These are phyloP conservation scores for Rhodotorula sp. DNA, from an alignment of 1,284 basidiomycete genomes.

Conservation along the genomic window DNA sequence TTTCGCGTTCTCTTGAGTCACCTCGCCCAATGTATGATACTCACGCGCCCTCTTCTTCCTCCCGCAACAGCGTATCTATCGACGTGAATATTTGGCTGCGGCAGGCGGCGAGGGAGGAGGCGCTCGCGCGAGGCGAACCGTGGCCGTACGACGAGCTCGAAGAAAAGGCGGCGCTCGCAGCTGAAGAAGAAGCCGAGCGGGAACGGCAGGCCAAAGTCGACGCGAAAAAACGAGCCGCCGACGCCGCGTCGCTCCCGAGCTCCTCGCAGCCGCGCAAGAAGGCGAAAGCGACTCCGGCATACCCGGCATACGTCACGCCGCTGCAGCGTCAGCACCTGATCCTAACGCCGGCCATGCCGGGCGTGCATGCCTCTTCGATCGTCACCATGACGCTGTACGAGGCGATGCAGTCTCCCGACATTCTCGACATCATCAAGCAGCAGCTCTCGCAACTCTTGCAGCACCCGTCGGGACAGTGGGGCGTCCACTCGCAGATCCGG, in stretches of 20 bases:
- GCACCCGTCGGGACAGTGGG: conserved; percentile 6
- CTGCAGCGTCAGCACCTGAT: conserved; percentile 7
- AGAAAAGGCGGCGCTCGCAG: conserved; percentile 6
- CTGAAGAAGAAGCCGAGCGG: neutral
- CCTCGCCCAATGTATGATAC: too few species aligned
- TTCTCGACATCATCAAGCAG: conserved; percentile 1
- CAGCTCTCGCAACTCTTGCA: conserved; percentile 11
- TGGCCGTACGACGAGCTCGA: conserved; percentile 30
- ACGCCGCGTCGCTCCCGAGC: neutral
- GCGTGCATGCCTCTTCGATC: neutral
- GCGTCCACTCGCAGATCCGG: conserved; percentile 7
- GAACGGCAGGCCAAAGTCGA: neutral
- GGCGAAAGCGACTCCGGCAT: conserved; percentile 11
- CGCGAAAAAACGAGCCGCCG: neutral
- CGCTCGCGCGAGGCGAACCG: conserved; percentile 25
- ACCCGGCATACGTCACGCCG: conserved; percentile 1
- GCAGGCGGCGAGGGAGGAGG: conserved; percentile 41
- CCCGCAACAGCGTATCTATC: conserved; percentile 69
- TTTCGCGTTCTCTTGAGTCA: too few species aligned
- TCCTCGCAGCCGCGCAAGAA: conserved; percentile 16
- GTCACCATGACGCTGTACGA: conserved; percentile 11
- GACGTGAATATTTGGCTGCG: conserved; percentile 68
- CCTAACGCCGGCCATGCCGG: conserved; percentile 2
- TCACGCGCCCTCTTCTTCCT: neutral
- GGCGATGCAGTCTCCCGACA: neutral